Base-by-base conservation (phyloP, 2,329 filamentous ascomycete genomes). In the Aspergillus thermomutatus region DNA sequence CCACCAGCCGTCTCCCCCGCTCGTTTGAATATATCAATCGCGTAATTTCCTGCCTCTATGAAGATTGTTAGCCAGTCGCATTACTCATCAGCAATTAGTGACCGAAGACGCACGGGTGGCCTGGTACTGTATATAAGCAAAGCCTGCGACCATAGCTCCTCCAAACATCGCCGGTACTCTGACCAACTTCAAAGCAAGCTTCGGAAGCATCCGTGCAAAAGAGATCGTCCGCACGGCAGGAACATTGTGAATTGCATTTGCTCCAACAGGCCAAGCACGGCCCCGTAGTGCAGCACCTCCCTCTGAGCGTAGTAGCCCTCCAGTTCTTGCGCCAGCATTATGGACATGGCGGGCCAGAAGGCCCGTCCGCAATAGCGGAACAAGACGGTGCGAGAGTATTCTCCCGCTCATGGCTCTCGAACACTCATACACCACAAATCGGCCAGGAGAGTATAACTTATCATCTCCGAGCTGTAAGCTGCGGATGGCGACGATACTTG, bases 61-160 rank as follows among this genome's bases (percentile, higher is more conserved):
- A 7, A 53, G 6, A 49, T 41, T 10, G 31, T 66, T 60, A 65
- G 37, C 51, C 48, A 50, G 26, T 34, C 21, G 3, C 14, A 9
- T 25, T 28, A 9, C n/a, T 26, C 19, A 9, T 9, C 5, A 46
- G 28, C 3, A 27, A 40, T 49, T 19, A 34, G 34, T 27, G 4
- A 10, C 34, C 5, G 21, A 28, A 34, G 59, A 83, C 89, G 61
- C 83, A 92, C 90, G 90, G 55, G 88, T 87, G 61, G 94, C 93
- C 76, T 99, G 94, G 72, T 99, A 97, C 72, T 99, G 94, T 50
- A 99, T 79, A 83, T 96, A 99, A 26, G 92, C 92, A 57, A 95
- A 78, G 2, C 90, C 90, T 14, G 91, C 92, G 63, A 99, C 84
- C 69, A 92, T 90, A 49, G 92, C 84, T 45, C 91, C 92, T 45